These are phyloP conservation scores for Hura crepitans DNA, from an alignment of 441 rosid genomes.

Conservation along the genomic window DNA sequence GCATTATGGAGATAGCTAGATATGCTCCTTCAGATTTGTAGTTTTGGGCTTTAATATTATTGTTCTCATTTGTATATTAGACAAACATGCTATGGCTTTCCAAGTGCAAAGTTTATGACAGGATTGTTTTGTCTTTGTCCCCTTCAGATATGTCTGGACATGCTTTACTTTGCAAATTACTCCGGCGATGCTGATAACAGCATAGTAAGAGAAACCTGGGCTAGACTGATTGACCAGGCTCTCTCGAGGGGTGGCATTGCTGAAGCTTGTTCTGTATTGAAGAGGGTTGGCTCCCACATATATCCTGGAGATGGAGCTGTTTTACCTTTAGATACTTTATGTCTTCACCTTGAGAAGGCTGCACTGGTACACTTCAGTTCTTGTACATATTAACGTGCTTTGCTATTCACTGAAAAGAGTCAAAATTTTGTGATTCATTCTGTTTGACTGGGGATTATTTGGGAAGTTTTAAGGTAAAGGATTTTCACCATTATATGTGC, in stretches of 20 bases:
- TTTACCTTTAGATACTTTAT: constrained; percentile 73
- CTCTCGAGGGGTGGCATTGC: constrained; percentile 84
- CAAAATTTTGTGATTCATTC: neutral
- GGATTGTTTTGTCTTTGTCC: constrained; percentile 22
- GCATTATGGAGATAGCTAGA: neutral
- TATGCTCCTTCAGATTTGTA: neutral
- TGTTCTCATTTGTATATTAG: neutral
- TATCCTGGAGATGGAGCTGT: constrained; percentile 95
- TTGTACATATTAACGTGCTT: constrained; percentile 1
- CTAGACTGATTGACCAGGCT: constrained; percentile 86
- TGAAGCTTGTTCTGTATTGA: constrained; percentile 84
- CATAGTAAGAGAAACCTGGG: constrained; percentile 92
- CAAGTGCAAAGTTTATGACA: neutral
- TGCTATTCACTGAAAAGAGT: too few species aligned
- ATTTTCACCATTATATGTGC: neutral
- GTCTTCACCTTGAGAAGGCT: constrained; percentile 97
- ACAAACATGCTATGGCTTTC: neutral
- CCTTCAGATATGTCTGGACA: constrained; percentile 77
- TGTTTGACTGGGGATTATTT: neutral
- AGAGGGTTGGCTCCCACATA: constrained; percentile 73
- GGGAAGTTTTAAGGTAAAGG: neutral
- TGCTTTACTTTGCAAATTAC: constrained; percentile 92
- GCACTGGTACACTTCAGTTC: constrained; percentile 51
- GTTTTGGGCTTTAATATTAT: neutral
- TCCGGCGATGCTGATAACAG: constrained; percentile 89